Evolutionary conservation across 2,329 filamentous ascomycete species (phyloP), one percentile per base, ranked within the genome.

Genomic region (Penicillium psychrosexuale): DNA sequence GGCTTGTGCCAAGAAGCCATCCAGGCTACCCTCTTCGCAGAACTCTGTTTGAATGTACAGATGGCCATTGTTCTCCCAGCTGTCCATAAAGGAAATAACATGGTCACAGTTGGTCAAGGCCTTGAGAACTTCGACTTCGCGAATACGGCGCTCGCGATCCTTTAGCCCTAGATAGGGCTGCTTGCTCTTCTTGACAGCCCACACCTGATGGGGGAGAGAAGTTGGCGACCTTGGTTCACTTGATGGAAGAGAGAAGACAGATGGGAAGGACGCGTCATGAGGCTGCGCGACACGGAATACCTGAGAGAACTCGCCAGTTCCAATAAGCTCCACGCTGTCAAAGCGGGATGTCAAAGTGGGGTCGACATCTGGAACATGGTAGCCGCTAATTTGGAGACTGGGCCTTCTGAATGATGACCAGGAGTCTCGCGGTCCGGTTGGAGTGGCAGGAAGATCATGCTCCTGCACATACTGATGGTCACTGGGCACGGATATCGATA

Each of bases 21-120:
- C 89, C 40, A 99, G 78, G 57, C 90, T 96, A 15, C 94, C 94
- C 70, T 96, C 91, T 70, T 97, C 92, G 68, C 94, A 99, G 70
- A 87, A 97, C 69, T 99, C 94, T 0, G 93, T 97, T 77, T 97
- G 93, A 57, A 99, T 97, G 76, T 97, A 99, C 9, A 99, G 82
- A 68, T 93, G 86, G 53, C 84, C 83, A 62, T 90, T 85, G 57
- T 88, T 82, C 73, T 97, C 93, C 94, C 94, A 99, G 69, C 86
- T 87, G 65, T 95, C 86, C 51, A 91, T 80, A 63, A 93, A 89
- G 59, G 89, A 85, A 49, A 99, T 80, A 50, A 97, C 84, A 72
- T 99, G 92, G 66, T 96, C 91, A 52, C 88, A 86, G 55, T 89
- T 85, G 48, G 84, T 84, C 39, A 99, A 78, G n/a, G 85, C 81